These are phyloP conservation scores for Cymodocea nodosa DNA, from an alignment of 116 monocot species.

Conservation along the genomic window DNA sequence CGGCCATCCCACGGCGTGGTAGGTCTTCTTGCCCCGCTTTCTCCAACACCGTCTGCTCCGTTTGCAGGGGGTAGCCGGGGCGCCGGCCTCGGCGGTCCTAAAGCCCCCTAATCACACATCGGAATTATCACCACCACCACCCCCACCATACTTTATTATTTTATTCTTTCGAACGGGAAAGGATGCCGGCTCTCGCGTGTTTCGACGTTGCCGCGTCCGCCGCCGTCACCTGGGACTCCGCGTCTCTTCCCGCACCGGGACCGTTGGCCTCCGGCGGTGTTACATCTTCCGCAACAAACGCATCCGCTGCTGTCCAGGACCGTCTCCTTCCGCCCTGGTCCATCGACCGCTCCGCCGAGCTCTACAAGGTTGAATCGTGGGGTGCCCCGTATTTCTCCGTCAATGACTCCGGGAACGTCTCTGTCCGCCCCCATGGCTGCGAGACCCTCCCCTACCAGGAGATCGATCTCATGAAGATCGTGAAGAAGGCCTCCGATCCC, in stretches of 20 bases:
- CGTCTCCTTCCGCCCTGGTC: constrained; percentile 32
- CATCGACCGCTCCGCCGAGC: constrained; percentile 53
- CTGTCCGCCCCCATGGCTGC: constrained; percentile 57
- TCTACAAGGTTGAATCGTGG: constrained; percentile 83
- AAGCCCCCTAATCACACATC: constrained; percentile 68
- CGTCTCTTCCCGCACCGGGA: constrained; percentile 64
- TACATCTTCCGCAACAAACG: constrained; percentile 14
- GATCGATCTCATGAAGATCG: constrained; percentile 91
- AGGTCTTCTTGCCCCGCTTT: constrained; percentile 20
- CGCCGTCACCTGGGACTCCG: constrained; percentile 36
- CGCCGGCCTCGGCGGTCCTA: constrained; percentile 99
- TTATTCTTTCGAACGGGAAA: constrained; percentile 43
- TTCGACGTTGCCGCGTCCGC: constrained; percentile 41
- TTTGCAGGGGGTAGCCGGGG: constrained; percentile 96
- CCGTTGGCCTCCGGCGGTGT: constrained; percentile 42
- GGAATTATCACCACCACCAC: constrained; percentile 11
- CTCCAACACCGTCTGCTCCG: constrained; percentile 30
- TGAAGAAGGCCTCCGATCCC: constrained; percentile 54
- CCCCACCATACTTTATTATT: constrained; percentile 12
- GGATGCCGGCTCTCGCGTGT: constrained; percentile 86
- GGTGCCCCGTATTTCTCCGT: constrained; percentile 81
- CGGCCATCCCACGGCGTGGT: constrained; percentile 12
- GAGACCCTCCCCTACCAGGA: constrained; percentile 73
- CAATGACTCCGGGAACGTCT: constrained; percentile 64
- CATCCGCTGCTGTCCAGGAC: neutral